Base-by-base conservation (phyloP, 2,329 filamentous ascomycete genomes). In the Acrocalymma vagum region DNA sequence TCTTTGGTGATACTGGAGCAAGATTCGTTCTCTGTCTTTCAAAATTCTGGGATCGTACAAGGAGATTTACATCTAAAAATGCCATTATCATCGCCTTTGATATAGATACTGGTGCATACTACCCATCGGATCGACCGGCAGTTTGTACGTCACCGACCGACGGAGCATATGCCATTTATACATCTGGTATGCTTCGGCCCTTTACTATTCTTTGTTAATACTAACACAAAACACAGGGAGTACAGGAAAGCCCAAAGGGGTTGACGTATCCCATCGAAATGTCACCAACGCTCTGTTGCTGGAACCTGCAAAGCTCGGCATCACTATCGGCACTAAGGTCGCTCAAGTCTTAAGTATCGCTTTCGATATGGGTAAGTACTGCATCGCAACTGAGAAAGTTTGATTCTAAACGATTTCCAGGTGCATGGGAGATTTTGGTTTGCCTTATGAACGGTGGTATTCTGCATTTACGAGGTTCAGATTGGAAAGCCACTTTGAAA, bases 381-480 rank as follows among this genome's bases (percentile, higher is more conserved):
- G 14, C 38, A 24, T 21, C 22, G 6, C 34, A 28, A 9, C 5
- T 22, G 30, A 13, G 18, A 42, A 25, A 14, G 40, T 30, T 24
- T 10, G 23, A 37, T 36, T 3, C 31, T 28, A 8, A 32, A 30
- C 36, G 43, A 30, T 37, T 33, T 13, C 14, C 26, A 82, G 81
- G 78, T 15, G 80, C 80, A 9, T 84, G 81, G 81, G 81, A 84
- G 48, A 78, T 83, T n/a, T 72, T 84, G 7, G 75, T 72, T 1
- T 78, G 75, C 35, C 63, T 83, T 16, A 79, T 79, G 64, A 83
- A 83, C 31, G 80, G 80, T 14, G 80, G 80, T 5, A 82, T 79
- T 3, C 65, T 83, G 29, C 68, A 80, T 29, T 67, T 82, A 27
- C 70, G 81, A 29, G 78, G 76, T 2, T 73, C 76, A 3, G 62